Evolutionary conservation across 2,329 filamentous ascomycete genomes (phyloP), one percentile per base, ranked within the genome.

Genomic region (Verticillium isaacii): DNA sequence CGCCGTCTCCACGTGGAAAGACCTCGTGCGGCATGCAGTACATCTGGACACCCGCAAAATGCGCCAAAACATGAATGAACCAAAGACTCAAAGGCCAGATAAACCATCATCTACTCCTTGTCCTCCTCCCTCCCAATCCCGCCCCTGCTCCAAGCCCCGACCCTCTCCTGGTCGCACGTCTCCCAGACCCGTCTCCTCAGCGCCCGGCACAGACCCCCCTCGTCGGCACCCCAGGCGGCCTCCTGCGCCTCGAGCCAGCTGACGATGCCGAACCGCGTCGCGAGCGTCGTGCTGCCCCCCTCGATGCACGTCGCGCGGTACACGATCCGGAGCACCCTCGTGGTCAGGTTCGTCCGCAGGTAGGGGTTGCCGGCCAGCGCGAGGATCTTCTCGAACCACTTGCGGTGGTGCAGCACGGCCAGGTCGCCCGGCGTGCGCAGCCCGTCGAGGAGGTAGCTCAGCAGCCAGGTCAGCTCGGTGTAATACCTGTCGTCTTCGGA

Each of bases 231-330:
- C 8, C 52, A 55, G 2, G 67, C 74, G 4, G 80, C 81, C 39
- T 83, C 73, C 68, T 86, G 85, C 63, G 84, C 83, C 62, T 89
- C 82, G 9, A 94, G 79, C 93, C 92, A 96, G 66, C 84, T 88
- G 60, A 94, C 73, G 23, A 90, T 78, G 17, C 90, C 91, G 54
- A 89, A 88, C 61, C 93, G 81, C 1, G 92, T 96, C 41, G 92
- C 82, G 56, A 96, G 79, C n/a, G 90, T 94, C 5, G 88, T 91
- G 73, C 90, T 92, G 1, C 91, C 92, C 1, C 85, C 87, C 34
- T 87, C 83, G 36, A 93, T 84, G 56, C 82, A 82, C 0, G 86
- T 87, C 2, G 88, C 87, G 50, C 89, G 83, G 68, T 88, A 89
- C 17, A 96, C 67, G 25, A 95, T 82, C 70, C 77, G 75, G 32